These are phyloP conservation scores for Neurospora sp. DNA, from an alignment of 495 filamentous ascomycete species.

Conservation along the genomic window DNA sequence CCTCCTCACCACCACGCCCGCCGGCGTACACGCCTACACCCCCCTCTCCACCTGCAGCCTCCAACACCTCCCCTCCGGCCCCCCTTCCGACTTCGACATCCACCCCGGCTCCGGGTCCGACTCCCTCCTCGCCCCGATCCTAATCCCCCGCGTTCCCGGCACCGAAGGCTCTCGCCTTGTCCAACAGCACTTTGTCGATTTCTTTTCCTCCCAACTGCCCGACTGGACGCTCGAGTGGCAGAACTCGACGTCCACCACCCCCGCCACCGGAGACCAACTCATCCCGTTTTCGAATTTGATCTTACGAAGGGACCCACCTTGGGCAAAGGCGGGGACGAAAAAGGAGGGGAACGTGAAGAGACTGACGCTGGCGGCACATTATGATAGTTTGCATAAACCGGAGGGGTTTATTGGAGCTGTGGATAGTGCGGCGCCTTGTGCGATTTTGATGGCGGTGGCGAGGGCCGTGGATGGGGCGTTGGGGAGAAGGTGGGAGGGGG, in stretches of 20 bases:
- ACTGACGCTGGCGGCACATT: conserved; percentile 86
- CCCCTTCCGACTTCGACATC: conserved; percentile 66
- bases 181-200: conserved; percentile 75
- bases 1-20: not conserved
- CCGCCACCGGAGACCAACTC: conserved; percentile 52
- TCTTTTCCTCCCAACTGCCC: conserved; percentile 63
- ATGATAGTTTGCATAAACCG: conserved; percentile 76
- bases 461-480: conserved; percentile 68
- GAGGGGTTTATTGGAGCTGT: conserved; percentile 88
- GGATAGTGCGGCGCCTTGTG: conserved; percentile 88
- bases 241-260: conserved; percentile 77
- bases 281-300: conserved; percentile 84
- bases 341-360: conserved; percentile 61
- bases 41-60: conserved; percentile 64
- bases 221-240: conserved; percentile 73
- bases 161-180: conserved; percentile 48
- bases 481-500: conserved; percentile 67
- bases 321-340: conserved; percentile 27
- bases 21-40: conserved; percentile 49
- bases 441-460: conserved; percentile 80
- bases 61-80: conserved; percentile 52
- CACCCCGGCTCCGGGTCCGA: conserved; percentile 53
- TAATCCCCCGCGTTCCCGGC: conserved; percentile 83
- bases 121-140: conserved; percentile 72
- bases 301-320: conserved; percentile 82